Percentiles rank a stretch among this genome's conserved stretches.
phyloP scores from a whole-genome alignment of 352 stramenopile species.

The Globisporangium canariense region DNA sequence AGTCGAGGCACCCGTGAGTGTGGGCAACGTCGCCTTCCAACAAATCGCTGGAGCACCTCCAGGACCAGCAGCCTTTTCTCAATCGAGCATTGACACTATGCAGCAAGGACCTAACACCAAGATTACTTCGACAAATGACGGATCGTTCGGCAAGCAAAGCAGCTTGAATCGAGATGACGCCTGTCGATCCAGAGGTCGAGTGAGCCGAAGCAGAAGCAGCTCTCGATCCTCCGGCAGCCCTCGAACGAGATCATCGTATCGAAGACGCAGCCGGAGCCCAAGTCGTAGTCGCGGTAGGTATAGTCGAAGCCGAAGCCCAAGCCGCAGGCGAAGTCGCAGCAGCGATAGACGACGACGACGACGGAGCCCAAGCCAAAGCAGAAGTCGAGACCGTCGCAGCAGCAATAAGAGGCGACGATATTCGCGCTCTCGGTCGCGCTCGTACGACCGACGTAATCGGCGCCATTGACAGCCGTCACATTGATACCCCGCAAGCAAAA shows the following conservation, averaged over 20 bases:
- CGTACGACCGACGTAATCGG: slow-evolving; percentile 17
- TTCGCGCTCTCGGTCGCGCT: slow-evolving; percentile 31
- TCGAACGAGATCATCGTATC: slow-evolving; percentile 7
- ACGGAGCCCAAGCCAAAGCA: slow-evolving; percentile 9
- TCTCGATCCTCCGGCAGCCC: slow-evolving; percentile 2
- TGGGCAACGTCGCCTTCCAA: background rate
- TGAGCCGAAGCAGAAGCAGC: background rate
- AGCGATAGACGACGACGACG: slow-evolving; percentile 16
- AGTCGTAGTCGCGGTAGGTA: slow-evolving; percentile 8
- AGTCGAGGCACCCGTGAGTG: background rate
- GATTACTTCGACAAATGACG: background rate
- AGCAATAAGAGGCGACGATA: slow-evolving; percentile 6
- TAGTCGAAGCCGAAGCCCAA: slow-evolving; percentile 20
- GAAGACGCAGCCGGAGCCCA: slow-evolving; percentile 3
- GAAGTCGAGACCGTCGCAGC: background rate
- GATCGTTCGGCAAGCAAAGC: background rate
- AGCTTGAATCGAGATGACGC: background rate
- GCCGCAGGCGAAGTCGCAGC: slow-evolving; percentile 27
- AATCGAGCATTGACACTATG: background rate
- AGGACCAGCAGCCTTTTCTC: background rate
- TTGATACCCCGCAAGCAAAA: background rate
- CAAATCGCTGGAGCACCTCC: background rate
- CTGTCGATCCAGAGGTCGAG: background rate
- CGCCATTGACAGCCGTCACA: slow-evolving; percentile 11
- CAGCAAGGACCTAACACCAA: background rate